Evolutionary conservation across 108 stramenopile species (phyloP).

Genomic region (Conticribra guillardii): DNA sequence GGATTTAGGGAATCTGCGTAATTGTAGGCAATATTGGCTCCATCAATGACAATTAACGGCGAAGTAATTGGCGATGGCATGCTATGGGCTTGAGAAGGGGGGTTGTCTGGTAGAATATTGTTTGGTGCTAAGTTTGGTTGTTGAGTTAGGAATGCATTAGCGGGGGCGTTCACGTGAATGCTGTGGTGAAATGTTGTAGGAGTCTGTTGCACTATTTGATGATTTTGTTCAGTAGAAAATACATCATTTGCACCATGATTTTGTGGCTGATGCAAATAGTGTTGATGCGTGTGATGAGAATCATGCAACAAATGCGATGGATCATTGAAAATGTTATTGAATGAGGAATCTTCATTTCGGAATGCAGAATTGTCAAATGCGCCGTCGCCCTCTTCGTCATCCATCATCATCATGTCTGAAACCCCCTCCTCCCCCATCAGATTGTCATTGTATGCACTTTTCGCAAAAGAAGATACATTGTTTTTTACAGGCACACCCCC

Average conservation of each 20-base stretch:
- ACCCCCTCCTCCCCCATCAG: constrained; percentile 9
- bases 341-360: neutral
- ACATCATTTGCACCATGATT: too few species aligned
- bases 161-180: too few species aligned
- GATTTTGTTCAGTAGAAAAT: too few species aligned
- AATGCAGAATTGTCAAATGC: constrained; percentile 6
- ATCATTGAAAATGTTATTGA: too few species aligned
- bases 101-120: neutral
- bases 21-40: constrained; percentile 85
- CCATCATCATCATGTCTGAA: constrained; percentile 24
- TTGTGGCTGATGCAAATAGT: too few species aligned
- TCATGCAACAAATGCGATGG: too few species aligned
- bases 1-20: constrained; percentile 65
- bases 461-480: neutral
- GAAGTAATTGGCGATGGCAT: constrained; percentile 47
- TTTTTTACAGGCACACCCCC: neutral
- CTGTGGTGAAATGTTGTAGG: too few species aligned
- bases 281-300: too few species aligned
- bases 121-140: constrained; percentile 1
- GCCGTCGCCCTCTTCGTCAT: constrained; percentile 13
- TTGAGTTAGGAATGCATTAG: constrained; percentile 2
- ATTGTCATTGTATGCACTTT: neutral
- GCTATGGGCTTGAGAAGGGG: constrained; percentile 10
- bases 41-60: constrained; percentile 83
- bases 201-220: too few species aligned